Evolutionary conservation across 2,329 filamentous ascomycete genomes (phyloP).

Genomic region (Botryotinia convoluta): DNA sequence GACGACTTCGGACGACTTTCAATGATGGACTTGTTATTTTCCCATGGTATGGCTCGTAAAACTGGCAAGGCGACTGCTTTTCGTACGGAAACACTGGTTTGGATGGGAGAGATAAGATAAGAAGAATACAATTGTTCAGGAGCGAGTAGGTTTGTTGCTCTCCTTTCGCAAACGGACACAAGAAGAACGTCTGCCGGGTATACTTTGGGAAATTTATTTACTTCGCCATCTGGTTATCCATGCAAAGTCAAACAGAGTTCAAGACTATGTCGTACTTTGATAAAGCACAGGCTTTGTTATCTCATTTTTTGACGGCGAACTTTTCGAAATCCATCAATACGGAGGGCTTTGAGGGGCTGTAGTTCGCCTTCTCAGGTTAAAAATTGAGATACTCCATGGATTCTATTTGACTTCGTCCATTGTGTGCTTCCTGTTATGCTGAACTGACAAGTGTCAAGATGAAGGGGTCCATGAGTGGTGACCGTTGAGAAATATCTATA

Average conservation of each 20-base stretch:
- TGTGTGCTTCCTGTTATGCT: too few species aligned
- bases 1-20: not conserved
- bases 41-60: not conserved
- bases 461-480: not conserved
- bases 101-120: not conserved
- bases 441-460: not conserved
- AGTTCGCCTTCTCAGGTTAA: not conserved
- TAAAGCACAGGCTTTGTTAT: not conserved
- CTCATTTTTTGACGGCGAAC: not conserved
- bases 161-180: not conserved
- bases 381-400: not conserved
- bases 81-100: not conserved
- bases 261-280: not conserved
- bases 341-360: not conserved
- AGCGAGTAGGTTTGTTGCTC: too few species aligned
- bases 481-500: not conserved
- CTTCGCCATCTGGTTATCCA: fast-evolving
- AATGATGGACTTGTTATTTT: not conserved
- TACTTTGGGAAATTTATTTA: not conserved
- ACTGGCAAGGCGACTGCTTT: not conserved
- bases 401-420: not conserved
- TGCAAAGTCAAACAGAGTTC: not conserved
- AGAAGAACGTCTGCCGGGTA: not conserved
- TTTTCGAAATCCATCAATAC: not conserved
- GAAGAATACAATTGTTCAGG: not conserved